A percentile compares a stretch with the other conserved stretches of the same genome.
These are phyloP conservation scores for Caloboletus inedulis DNA, from an alignment of 1,284 basidiomycete species.

Conservation along the genomic window DNA sequence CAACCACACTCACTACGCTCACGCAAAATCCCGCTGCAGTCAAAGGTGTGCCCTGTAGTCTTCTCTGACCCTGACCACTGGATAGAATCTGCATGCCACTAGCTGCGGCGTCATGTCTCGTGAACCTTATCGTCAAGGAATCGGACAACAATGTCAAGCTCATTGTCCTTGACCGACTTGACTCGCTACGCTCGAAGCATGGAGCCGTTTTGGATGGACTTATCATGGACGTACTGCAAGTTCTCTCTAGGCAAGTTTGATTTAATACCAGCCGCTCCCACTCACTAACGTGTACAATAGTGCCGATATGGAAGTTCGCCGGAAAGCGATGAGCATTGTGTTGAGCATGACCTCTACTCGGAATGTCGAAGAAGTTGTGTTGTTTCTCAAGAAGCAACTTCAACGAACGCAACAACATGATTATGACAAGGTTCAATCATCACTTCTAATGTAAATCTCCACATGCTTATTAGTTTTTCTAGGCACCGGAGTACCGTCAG, in stretches of 20 bases:
- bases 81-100: conserved; percentile 2
- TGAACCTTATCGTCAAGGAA: conserved; percentile 91
- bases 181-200: conserved; percentile 81
- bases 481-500: conserved; percentile 94
- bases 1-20: conserved; percentile 90
- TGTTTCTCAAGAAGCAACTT: conserved; percentile 98
- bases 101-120: conserved; percentile 90
- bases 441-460: neutral
- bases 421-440: conserved; percentile 67
- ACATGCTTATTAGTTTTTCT: neutral
- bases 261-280: neutral
- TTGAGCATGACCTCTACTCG: conserved; percentile 92
- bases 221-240: conserved; percentile 95
- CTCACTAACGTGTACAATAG: conserved; percentile 37
- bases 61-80: neutral
- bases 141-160: conserved; percentile 99
- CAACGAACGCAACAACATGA: conserved; percentile 85
- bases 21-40: conserved; percentile 96
- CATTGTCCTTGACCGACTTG: conserved; percentile 94
- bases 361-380: conserved; percentile 97
- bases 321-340: conserved; percentile 89
- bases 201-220: conserved; percentile 90
- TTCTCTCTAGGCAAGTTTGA: conserved; percentile 68
- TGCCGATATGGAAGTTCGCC: conserved; percentile 95
- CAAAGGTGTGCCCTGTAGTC: conserved; percentile 63